Evolutionary conservation across 2,329 filamentous ascomycete species (phyloP), one percentile per base, ranked within the genome.

Genomic region (Pyricularia grisea): DNA sequence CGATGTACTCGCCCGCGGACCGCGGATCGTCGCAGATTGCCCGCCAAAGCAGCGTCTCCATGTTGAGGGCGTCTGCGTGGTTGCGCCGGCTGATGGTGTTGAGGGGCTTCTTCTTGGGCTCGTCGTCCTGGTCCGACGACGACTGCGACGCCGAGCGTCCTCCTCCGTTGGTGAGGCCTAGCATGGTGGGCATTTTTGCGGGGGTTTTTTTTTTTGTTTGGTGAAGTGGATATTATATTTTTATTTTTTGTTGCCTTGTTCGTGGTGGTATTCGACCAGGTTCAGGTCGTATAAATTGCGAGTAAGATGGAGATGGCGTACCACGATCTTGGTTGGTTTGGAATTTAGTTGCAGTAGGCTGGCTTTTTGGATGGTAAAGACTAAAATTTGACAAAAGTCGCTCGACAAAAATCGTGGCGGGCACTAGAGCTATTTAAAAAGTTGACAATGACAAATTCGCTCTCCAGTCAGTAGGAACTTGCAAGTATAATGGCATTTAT

Each of bases 1-100:
- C 77, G 61, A 79, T 72, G 76, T 79, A 79, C 70, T 79, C 78
- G 63, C 75, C 73, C 0, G 77, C 77, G 7, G 74, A 70, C 58
- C 76, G 75, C 64, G 78, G 78, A 67, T 76, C 75, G 74, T 79
- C 77, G 75, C 75, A 77, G 31, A 79, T 73, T 27, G 78, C 76
- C 60, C 78, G 77, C 78, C 78, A 79, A 65, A 80, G 74, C 5
- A 79, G 74, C 7, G 77, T 78, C 74, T 80, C 78, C 73, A 78
- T 76, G 72, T 79, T 78, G 60, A 75, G 73, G 25, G 77, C 78
- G 67, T 77, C 74, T 12, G 74, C 74, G 72, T 77, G 74, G 77
- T 80, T 80, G 72, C 78, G 78, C 74, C 77, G 77, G 63, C 74
- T 74, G 74, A 79, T 80, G 69, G 78, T 80, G 76, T 77, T 73